Evolutionary conservation across 306 rosid species (phyloP).

Genomic region (Fragaria vesca): DNA sequence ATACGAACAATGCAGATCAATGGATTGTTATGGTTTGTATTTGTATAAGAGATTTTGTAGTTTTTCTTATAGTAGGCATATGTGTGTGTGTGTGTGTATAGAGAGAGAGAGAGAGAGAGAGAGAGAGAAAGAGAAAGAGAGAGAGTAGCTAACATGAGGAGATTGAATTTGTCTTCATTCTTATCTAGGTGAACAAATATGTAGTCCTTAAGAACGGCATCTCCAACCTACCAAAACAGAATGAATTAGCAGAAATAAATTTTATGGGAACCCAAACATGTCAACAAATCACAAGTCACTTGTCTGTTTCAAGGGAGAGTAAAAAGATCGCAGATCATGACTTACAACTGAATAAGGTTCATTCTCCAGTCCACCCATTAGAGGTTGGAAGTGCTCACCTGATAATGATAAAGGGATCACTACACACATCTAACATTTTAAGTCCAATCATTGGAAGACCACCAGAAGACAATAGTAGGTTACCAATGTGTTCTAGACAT

Average conservation of each 20-base stretch:
- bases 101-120: no score
- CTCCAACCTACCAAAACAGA: constrained; percentile 57
- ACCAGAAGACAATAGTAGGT: constrained; percentile 26
- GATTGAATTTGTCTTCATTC: constrained; percentile 80
- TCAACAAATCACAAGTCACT: constrained; percentile 2
- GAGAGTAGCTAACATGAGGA: constrained; percentile 68
- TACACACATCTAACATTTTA: constrained; percentile 8
- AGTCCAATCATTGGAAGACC: constrained; percentile 10
- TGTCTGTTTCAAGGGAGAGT: neutral
- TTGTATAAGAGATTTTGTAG: neutral
- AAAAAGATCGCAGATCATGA: constrained; percentile 18
- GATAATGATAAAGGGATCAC: constrained; percentile 33
- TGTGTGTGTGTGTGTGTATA: no score
- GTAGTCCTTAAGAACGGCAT: constrained; percentile 63
- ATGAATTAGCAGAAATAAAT: constrained; percentile 5
- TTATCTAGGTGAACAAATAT: constrained; percentile 83
- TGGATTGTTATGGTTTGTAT: neutral
- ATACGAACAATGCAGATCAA: neutral
- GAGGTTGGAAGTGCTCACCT: constrained; percentile 78
- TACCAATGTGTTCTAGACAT: constrained; percentile 82
- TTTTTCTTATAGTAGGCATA: neutral
- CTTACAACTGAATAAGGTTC: constrained; percentile 62
- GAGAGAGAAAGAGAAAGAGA: no score
- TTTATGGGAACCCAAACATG: neutral
- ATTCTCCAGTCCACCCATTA: constrained; percentile 51